Evolutionary conservation across 1,284 basidiomycete species (phyloP).

Genomic region (Wolfiporia cocos): DNA sequence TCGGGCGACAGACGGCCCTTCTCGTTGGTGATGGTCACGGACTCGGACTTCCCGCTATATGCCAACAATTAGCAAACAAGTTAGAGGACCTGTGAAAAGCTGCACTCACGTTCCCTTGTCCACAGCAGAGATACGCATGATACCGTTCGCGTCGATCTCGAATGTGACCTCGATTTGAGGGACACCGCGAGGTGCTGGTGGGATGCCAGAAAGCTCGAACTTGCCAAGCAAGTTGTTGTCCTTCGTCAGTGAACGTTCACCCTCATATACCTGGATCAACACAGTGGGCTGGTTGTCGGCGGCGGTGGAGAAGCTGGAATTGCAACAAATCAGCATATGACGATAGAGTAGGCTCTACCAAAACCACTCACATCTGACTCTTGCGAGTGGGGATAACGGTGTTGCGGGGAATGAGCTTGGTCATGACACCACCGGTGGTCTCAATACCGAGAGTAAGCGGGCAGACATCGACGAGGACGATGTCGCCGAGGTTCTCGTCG

Average conservation of each 20-base stretch:
- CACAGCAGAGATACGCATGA: constrained; percentile 81
- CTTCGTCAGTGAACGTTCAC: constrained; percentile 93
- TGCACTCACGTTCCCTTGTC: constrained; percentile 85
- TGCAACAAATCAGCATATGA: constrained; percentile 4
- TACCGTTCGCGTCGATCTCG: constrained; percentile 91
- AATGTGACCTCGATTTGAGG: constrained; percentile 95
- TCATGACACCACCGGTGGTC: constrained; percentile 98
- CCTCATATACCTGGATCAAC: constrained; percentile 89
- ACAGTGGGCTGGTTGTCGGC: constrained; percentile 94
- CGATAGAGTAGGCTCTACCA: background rate
- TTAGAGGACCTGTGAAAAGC: background rate
- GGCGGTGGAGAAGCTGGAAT: constrained; percentile 85
- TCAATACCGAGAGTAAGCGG: constrained; percentile 95
- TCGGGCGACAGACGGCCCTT: constrained; percentile 82
- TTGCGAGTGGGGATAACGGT: constrained; percentile 98
- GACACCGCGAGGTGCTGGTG: constrained; percentile 92
- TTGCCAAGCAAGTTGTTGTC: constrained; percentile 98
- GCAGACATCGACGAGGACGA: constrained; percentile 95
- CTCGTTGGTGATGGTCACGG: constrained; percentile 85
- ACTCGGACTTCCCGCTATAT: constrained; percentile 76
- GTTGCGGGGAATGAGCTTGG: constrained; percentile 94
- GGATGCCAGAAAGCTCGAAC: constrained; percentile 91
- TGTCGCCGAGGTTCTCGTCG: constrained; percentile 75
- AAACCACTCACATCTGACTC: constrained; percentile 64
- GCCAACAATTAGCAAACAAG: constrained; percentile 6